Evolutionary conservation across 495 filamentous ascomycete species (phyloP), one percentile per base, ranked within the genome.

Genomic region (Penicillium dipodomyicola): DNA sequence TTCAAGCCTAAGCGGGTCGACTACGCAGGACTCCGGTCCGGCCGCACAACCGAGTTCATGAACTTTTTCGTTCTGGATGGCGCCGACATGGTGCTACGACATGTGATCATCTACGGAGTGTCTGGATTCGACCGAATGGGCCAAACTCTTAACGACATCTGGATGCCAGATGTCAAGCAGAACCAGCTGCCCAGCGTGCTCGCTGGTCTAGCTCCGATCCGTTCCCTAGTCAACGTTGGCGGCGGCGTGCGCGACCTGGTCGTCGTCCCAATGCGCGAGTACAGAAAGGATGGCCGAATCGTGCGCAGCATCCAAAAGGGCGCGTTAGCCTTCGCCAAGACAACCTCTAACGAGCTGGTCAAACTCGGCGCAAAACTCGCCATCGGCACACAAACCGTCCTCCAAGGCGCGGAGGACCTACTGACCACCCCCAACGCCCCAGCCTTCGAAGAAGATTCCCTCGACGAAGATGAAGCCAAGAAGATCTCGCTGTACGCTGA

Each of bases 1-100:
- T 99, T 97, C 76, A 99, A 99, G 71, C 95, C 95, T 6, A 97
- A 97, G 72, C 84, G 91, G 12, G 89, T 99, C 23, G 91, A 99
- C 72, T 99, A 97, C 65, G 88, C 85, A 0, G 91, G 92, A 10
- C 82, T 99, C 7, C 87, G 92, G n/a, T 96, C 95, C 5, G 95
- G 95, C n/a, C 92, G 90, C 56, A 99, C 95, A 2, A 96, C 90
- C 1, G 95, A 99, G 69, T 94, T 99, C 67, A 97, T 97, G 95
- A 97, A 99, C 72, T 96, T 99, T 69, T 82, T 97, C 61, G 89
- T 94, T 41, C 83, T 99, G 12, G 93, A 99, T 56, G 84, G 88
- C 52, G 83, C 92, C 2, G 86, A 94, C 56, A 87, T 99, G 82
- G 83, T 90, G 1, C 80, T 99, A 43, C 82, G 87, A 12, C 95